Evolutionary conservation across 768 basidiomycete species (phyloP).

Genomic region (Rhodotorula paludigena): DNA sequence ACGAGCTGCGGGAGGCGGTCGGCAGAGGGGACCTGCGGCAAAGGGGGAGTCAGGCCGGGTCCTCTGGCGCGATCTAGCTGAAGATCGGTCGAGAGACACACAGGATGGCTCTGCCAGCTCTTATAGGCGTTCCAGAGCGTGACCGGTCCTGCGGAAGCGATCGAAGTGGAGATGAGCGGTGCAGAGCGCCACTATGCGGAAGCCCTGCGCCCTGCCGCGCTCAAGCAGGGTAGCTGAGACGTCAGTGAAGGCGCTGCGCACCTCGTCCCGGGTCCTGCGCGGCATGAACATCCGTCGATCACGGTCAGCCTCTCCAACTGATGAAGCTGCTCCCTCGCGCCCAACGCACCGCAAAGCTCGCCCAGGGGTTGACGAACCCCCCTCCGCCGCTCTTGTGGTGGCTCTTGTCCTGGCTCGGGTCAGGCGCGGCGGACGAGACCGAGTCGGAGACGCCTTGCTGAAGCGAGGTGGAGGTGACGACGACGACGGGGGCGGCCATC

Average conservation of each 20-base stretch:
- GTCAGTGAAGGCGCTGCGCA: too few relatives aligned
- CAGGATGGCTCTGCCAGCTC: not conserved
- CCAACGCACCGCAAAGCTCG: slow-evolving; percentile 4
- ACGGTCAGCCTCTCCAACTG: too few relatives aligned
- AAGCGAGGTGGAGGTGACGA: not conserved
- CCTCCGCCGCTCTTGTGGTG: slow-evolving; percentile 28
- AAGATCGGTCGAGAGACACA: not conserved
- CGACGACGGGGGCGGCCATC: not conserved
- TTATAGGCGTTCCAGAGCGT: not conserved
- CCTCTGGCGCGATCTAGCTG: not conserved
- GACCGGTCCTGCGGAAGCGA: not conserved
- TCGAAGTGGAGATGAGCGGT: not conserved
- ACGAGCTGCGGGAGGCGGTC: slow-evolving; percentile 24
- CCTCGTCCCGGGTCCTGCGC: not conserved
- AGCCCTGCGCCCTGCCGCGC: too few relatives aligned
- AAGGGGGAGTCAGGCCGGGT: not conserved
- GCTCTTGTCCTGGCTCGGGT: not conserved
- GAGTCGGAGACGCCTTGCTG: not conserved
- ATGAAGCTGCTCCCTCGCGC: too few relatives aligned
- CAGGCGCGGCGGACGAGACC: not conserved
- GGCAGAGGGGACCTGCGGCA: slow-evolving; percentile 14
- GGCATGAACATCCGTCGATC: too few relatives aligned
- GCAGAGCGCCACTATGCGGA: too few relatives aligned
- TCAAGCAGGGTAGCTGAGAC: not conserved
- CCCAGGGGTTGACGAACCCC: slow-evolving; percentile 37